These are phyloP conservation scores for Platanthera guangdongensis DNA, from an alignment of 106 monocot genomes.

Conservation along the genomic window DNA sequence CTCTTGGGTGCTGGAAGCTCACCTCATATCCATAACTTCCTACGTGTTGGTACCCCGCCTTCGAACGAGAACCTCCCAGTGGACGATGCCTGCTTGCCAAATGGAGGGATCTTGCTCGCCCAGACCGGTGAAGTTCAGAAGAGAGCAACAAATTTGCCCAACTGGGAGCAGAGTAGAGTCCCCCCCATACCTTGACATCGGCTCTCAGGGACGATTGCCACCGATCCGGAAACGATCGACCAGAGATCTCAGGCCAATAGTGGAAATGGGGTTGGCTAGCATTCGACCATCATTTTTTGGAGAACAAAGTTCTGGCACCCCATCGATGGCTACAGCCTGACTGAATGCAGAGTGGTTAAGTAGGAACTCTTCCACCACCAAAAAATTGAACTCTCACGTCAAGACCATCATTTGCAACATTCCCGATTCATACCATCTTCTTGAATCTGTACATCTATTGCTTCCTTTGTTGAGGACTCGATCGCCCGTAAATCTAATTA, in stretches of 20 bases:
- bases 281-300: not conserved
- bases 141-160: not conserved
- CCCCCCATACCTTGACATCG: no score
- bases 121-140: not conserved
- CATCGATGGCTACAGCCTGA: not conserved
- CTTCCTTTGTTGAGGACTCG: not conserved
- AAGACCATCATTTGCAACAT: not conserved
- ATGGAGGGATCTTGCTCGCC: no score
- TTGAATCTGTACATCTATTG: not conserved
- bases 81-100: no score
- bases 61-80: no score
- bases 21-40: no score
- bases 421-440: slow-evolving; percentile 9
- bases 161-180: not conserved
- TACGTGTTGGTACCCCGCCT: no score
- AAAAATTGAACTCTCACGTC: not conserved
- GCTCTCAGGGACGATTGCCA: not conserved
- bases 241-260: not conserved
- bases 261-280: slow-evolving; percentile 2
- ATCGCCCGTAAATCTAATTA: not conserved
- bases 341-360: not conserved
- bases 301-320: not conserved
- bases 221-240: not conserved
- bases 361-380: not conserved
- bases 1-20: no score